These are phyloP conservation scores for Tricholoma flavovirens DNA, from an alignment of 768 basidiomycete genomes.

Conservation along the genomic window DNA sequence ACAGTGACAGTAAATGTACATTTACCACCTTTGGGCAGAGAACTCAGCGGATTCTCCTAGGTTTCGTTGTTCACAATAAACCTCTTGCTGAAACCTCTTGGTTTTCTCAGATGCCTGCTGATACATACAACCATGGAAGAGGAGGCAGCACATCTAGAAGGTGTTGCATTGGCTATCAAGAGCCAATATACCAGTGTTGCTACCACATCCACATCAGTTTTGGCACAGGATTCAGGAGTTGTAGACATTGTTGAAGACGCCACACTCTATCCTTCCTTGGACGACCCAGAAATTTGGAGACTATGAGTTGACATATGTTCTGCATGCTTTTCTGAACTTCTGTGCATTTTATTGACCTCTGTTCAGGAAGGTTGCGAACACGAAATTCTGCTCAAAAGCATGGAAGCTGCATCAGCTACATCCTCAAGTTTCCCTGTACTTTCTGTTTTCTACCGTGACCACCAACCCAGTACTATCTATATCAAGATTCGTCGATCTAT, in stretches of 20 bases:
- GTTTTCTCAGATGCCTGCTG: neutral
- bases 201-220: neutral
- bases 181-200: neutral
- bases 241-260: neutral
- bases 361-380: neutral
- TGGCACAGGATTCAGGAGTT: neutral
- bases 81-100: neutral
- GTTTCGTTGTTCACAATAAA: neutral
- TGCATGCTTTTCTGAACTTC: neutral
- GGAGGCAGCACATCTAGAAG: neutral
- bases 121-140: neutral
- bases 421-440: neutral
- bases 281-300: neutral
- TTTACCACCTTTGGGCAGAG: neutral
- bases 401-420: neutral
- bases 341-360: neutral
- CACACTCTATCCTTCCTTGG: neutral
- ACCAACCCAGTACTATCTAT: neutral
- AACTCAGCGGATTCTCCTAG: neutral
- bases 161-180: neutral
- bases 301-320: neutral
- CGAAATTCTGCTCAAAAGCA: neutral
- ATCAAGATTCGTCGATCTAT: neutral
- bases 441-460: neutral
- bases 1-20: neutral